Base-by-base conservation (phyloP, 192 early-diverging fungal genomes). In the Linnemannia zychae region DNA sequence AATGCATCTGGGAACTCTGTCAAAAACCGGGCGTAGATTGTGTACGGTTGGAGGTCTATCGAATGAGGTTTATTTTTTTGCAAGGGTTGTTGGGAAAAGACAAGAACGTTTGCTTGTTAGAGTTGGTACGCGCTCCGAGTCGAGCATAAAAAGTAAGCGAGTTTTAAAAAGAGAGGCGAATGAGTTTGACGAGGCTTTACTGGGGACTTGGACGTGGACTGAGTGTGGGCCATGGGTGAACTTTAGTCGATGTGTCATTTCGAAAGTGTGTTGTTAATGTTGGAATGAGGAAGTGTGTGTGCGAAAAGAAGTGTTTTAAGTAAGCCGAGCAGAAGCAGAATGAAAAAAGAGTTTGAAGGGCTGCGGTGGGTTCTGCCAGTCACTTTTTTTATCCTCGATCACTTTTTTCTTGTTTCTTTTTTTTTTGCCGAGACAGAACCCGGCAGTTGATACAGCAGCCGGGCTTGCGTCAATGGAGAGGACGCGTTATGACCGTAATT, bases 141-240 rank as follows among this genome's bases (percentile, higher is more conserved):
- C n/a, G n/a, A n/a, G n/a, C n/a, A n/a, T 9, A 44, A 9, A 9
- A 44, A 9, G 40, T 9, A 24, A 24, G 22, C 1, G 18, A 15
- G 53, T 28, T 20, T 57, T 57, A 57, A 57, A 18, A 0, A 1
- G 57, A 63, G 9, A 63, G 6, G 28, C 1, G 57, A 11, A 63
- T 57, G 52, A 57, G n/a, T 24, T 57, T 24, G 28, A 63, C 12
- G 28, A 9, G 0, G 24, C 0, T 31, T 57, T 63, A 84, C 83
- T 69, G 7, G 72, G 24, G 36, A 85, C 77, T 6, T 72, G 46
- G 11, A 85, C 78, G 65, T 85, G 74, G 68, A 73, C 70, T 1
- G 74, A 79, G 37, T 71, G 65, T 17, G 79, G 77, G 49, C 18
- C 76, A 50, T 85, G 83, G 13, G 83, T 85, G 18, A 85, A 28